A percentile compares a stretch with the other conserved stretches of the same genome.
Conservation (phyloP, 306 rosid species). For the Macrotyloma uniflorum region DNA sequence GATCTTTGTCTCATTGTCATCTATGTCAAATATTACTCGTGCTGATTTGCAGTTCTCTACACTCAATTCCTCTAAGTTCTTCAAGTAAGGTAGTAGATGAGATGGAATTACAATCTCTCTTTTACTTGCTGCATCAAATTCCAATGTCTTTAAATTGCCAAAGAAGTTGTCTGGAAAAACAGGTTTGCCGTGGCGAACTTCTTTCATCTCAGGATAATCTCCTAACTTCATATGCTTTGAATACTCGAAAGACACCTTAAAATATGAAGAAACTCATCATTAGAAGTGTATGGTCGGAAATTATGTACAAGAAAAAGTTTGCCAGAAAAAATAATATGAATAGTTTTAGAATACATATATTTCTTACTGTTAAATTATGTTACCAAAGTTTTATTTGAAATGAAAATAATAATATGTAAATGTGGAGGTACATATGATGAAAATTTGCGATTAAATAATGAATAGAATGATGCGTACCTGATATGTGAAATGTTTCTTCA, state of each 20-base stretch:
- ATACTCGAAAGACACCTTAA: neutral
- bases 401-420: no score
- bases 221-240: neutral
- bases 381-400: no score
- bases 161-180: neutral
- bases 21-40: neutral
- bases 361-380: no score
- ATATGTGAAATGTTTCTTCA: neutral
- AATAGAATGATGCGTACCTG: neutral
- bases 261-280: neutral
- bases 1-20: neutral
- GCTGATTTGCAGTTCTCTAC: neutral
- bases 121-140: neutral
- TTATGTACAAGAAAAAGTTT: neutral
- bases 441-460: neutral
- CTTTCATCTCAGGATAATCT: neutral
- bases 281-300: neutral
- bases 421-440: neutral
- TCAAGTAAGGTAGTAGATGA: conserved; percentile 1
- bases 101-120: neutral
- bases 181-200: neutral
- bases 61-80: neutral
- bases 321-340: no score
- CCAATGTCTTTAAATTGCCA: neutral
- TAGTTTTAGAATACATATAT: no score